These are phyloP conservation scores for Kodamaea lidongshanica DNA, from an alignment of 805 yeast species.

Conservation along the genomic window DNA sequence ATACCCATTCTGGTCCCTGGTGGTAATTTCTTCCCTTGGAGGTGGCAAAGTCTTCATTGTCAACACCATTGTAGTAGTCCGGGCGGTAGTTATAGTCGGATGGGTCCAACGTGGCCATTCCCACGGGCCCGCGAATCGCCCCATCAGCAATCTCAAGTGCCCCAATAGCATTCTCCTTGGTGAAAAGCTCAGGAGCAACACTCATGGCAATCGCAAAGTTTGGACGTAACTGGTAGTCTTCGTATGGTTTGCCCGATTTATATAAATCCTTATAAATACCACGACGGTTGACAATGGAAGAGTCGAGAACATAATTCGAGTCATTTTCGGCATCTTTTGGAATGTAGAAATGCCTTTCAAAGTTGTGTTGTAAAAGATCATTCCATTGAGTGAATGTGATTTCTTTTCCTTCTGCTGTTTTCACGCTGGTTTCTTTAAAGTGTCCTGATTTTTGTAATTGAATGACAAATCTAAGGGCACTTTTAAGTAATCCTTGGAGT, in stretches of 20 bases:
- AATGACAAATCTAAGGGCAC: slow-evolving; percentile 74
- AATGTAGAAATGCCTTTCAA: slow-evolving; percentile 73
- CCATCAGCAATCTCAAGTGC: slow-evolving; percentile 70
- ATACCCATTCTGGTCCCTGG: slow-evolving; percentile 99
- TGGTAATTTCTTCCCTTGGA: slow-evolving; percentile 95
- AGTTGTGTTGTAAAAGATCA: slow-evolving; percentile 55
- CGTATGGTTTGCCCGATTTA: slow-evolving; percentile 77
- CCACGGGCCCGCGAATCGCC: slow-evolving; percentile 78
- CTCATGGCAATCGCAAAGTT: slow-evolving; percentile 88
- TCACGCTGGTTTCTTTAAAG: slow-evolving; percentile 55
- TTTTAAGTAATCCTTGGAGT: slow-evolving; percentile 81
- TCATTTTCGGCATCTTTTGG: slow-evolving; percentile 66
- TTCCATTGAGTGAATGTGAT: slow-evolving; percentile 71
- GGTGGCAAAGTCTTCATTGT: slow-evolving; percentile 81
- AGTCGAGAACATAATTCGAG: slow-evolving; percentile 51
- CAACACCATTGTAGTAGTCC: slow-evolving; percentile 73
- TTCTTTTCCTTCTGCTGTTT: slow-evolving; percentile 49
- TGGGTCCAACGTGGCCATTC: slow-evolving; percentile 90
- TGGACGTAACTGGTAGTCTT: slow-evolving; percentile 89
- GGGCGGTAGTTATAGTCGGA: slow-evolving; percentile 90
- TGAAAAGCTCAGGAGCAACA: slow-evolving; percentile 92
- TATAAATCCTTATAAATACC: slow-evolving; percentile 91
- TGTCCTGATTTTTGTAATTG: slow-evolving; percentile 46
- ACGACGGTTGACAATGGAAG: slow-evolving; percentile 69
- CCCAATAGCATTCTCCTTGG: slow-evolving; percentile 49